A percentile compares a stretch with the other conserved stretches of the same genome.
These are phyloP conservation scores for Rhodotorula sp. DNA, from an alignment of 1,284 basidiomycete genomes.

Conservation along the genomic window DNA sequence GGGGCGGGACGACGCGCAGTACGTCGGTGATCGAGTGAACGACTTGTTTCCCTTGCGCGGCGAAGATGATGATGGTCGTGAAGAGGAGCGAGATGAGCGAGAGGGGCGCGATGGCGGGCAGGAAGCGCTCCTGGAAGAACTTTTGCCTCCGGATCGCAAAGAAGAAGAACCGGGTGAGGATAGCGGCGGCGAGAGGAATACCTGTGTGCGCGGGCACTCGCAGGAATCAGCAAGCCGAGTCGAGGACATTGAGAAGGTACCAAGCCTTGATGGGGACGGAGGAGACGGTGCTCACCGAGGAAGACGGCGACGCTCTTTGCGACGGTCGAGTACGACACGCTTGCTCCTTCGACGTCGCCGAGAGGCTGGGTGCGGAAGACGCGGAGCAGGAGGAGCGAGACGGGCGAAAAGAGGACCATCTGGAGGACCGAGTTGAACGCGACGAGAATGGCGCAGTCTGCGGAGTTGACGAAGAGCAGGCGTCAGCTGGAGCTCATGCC, in stretches of 20 bases:
- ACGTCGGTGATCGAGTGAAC: slow-evolving; percentile 67
- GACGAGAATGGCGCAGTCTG: slow-evolving; percentile 63
- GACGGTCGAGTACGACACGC: slow-evolving; percentile 64
- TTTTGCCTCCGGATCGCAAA: slow-evolving; percentile 50
- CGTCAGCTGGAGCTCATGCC: background rate
- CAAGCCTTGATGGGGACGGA: background rate
- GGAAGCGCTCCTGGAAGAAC: slow-evolving; percentile 60
- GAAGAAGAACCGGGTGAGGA: slow-evolving; percentile 64
- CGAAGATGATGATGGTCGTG: slow-evolving; percentile 54
- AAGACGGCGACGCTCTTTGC: slow-evolving; percentile 53
- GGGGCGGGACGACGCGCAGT: slow-evolving; percentile 74
- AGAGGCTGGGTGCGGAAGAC: slow-evolving; percentile 59
- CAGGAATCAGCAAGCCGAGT: background rate
- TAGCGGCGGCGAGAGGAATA: slow-evolving; percentile 66
- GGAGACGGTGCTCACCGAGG: slow-evolving; percentile 39
- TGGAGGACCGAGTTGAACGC: slow-evolving; percentile 59
- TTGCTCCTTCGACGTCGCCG: slow-evolving; percentile 49
- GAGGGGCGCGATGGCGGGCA: slow-evolving; percentile 56
- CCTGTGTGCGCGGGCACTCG: slow-evolving; percentile 47
- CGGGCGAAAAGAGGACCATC: slow-evolving; percentile 74
- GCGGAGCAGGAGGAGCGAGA: slow-evolving; percentile 72
- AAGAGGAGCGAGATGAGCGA: slow-evolving; percentile 74
- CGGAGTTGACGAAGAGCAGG: background rate
- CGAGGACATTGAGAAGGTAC: background rate
- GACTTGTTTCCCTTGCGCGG: slow-evolving; percentile 58